Evolutionary conservation across 139 green algal genomes (phyloP).

Genomic region (Chlorella sp.): DNA sequence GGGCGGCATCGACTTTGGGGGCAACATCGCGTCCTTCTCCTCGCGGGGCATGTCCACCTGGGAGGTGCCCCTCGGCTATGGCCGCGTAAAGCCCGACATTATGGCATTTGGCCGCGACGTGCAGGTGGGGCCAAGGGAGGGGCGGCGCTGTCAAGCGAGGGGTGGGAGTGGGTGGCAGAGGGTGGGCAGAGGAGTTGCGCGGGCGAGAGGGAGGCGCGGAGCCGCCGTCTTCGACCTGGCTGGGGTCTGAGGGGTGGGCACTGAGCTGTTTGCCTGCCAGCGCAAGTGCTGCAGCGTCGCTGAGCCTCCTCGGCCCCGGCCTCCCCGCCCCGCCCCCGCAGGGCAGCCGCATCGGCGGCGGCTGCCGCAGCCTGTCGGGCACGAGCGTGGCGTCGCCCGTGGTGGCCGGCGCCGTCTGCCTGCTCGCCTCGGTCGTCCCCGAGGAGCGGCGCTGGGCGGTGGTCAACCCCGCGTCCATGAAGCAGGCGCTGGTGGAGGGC

Average conservation of each 20-base stretch:
- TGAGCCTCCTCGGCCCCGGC: not conserved
- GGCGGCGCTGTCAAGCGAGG: too few species aligned
- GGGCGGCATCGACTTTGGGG: constrained; percentile 89
- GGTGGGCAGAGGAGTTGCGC: too few species aligned
- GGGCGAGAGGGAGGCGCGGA: too few species aligned
- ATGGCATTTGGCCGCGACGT: constrained; percentile 96
- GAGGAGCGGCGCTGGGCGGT: constrained; percentile 68
- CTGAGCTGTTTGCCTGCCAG: not conserved
- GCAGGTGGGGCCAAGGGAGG: not conserved
- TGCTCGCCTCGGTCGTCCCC: constrained; percentile 90
- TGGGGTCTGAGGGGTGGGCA: too few species aligned
- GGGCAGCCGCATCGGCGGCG: constrained; percentile 87
- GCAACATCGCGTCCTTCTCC: constrained; percentile 92
- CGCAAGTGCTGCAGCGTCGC: not conserved
- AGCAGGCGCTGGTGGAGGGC: constrained; percentile 97
- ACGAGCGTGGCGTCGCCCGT: constrained; percentile 97
- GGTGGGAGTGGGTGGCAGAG: too few species aligned
- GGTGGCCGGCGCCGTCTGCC: constrained; percentile 90
- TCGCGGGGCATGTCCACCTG: constrained; percentile 95
- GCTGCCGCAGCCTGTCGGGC: constrained; percentile 82
- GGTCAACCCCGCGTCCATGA: constrained; percentile 99
- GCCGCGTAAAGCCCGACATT: constrained; percentile 85
- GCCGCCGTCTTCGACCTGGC: too few species aligned
- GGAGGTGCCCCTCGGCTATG: constrained; percentile 86
- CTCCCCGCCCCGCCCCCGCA: not conserved